phyloP scores from a whole-genome alignment of 1,284 basidiomycete species.

The Neolentinus lepideus region DNA sequence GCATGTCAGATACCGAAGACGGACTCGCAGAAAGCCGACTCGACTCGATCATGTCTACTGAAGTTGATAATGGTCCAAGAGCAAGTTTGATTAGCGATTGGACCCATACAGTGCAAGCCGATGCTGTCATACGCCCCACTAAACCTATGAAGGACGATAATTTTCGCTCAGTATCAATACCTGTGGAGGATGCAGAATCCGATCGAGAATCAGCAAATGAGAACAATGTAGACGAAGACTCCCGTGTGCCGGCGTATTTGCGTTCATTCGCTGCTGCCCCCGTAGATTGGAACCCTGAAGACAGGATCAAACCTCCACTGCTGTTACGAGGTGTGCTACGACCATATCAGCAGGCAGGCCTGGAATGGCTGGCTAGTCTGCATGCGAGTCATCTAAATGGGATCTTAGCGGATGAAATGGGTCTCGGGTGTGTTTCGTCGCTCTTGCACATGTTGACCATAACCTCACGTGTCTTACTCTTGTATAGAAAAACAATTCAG shows the following conservation, averaged over 20 bases:
- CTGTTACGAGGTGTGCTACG: conserved; percentile 84
- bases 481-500: conserved; percentile 88
- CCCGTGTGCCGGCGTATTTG: conserved; percentile 49
- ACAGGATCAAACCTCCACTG: conserved; percentile 67
- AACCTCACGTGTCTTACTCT: conserved; percentile 5
- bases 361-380: conserved; percentile 93
- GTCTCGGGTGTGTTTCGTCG: conserved; percentile 61
- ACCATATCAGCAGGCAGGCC: conserved; percentile 90
- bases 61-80: no score
- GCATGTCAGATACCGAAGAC: no score
- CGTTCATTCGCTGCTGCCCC: conserved; percentile 61
- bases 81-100: no score
- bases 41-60: no score
- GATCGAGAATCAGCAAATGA: conserved; percentile 10
- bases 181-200: neutral
- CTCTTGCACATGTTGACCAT: neutral
- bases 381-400: conserved; percentile 88
- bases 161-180: no score
- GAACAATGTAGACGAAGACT: conserved; percentile 16
- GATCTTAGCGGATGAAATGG: conserved; percentile 92
- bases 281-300: conserved; percentile 53
- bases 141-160: no score
- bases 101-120: no score
- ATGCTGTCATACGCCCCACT: no score
- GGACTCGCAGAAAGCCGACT: no score